phyloP scores from a whole-genome alignment of 208 protist species.

The Crithidia expoeki region DNA sequence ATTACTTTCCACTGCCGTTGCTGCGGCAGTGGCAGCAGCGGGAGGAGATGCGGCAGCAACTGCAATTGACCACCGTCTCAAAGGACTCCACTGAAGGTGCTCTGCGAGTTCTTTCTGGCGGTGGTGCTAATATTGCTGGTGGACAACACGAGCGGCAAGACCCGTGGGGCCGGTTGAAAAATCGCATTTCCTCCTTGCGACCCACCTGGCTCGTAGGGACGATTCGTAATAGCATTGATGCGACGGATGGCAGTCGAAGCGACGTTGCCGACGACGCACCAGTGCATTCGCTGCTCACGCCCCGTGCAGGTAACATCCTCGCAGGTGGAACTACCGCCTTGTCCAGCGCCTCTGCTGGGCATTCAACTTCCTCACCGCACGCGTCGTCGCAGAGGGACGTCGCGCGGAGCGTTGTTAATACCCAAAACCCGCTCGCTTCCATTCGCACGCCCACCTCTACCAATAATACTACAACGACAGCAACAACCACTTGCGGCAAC shows the following conservation, averaged over 20 bases:
- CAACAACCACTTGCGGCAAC: background rate
- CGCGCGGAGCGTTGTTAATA: background rate
- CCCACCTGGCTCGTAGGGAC: background rate
- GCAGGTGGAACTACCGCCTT: too few relatives aligned
- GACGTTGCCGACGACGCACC: background rate
- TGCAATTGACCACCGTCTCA: background rate
- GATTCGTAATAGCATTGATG: too few relatives aligned
- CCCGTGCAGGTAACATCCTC: too few relatives aligned
- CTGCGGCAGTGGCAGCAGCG: constrained; percentile 7
- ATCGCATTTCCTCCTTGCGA: background rate
- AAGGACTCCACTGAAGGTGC: background rate
- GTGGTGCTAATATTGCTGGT: too few relatives aligned
- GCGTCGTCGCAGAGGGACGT: background rate
- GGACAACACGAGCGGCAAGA: background rate
- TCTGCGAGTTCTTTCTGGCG: too few relatives aligned
- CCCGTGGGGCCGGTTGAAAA: constrained; percentile 8
- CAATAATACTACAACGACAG: too few relatives aligned
- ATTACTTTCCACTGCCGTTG: background rate
- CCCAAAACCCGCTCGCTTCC: constrained; percentile 7
- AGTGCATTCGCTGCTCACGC: too few relatives aligned
- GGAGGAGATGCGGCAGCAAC: background rate
- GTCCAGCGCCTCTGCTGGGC: too few relatives aligned
- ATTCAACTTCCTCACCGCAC: too few relatives aligned
- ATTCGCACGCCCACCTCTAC: background rate
- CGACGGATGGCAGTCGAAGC: background rate